These are phyloP conservation scores for Penicillium italicum DNA, from an alignment of 2,329 filamentous ascomycete genomes.

Conservation along the genomic window DNA sequence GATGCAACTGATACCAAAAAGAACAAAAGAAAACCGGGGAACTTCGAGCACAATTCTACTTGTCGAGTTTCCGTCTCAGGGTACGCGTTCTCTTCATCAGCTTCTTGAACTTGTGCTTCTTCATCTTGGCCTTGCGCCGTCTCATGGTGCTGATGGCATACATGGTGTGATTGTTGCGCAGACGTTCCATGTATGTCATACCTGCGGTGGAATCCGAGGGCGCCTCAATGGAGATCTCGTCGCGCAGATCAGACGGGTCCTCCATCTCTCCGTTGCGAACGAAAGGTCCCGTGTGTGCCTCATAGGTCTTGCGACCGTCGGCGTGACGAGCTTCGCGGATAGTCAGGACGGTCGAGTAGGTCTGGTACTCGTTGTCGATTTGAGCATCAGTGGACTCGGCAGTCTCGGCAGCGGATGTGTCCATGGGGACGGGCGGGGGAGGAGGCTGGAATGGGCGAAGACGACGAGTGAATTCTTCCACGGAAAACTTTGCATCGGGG, in stretches of 20 bases:
- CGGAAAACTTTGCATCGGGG: conserved; percentile 61
- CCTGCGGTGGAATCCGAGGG: conserved; percentile 39
- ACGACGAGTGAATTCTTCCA: conserved; percentile 65
- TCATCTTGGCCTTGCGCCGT: conserved; percentile 96
- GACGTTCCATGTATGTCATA: conserved; percentile 63
- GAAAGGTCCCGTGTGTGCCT: conserved; percentile 51
- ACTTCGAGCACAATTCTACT: conserved; percentile 33
- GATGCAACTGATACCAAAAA: conserved; percentile 19
- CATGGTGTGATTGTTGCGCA: conserved; percentile 60
- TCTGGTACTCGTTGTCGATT: conserved; percentile 36
- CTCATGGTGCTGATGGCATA: conserved; percentile 84
- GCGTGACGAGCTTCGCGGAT: conserved; percentile 52
- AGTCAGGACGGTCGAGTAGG: conserved; percentile 50
- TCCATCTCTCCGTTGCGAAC: conserved; percentile 40
- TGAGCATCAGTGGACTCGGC: conserved; percentile 39
- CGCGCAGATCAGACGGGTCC: conserved; percentile 29
- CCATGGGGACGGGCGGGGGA: conserved; percentile 65
- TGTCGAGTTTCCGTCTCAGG: conserved; percentile 77
- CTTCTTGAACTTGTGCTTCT: conserved; percentile 99
- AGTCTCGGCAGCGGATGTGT: conserved; percentile 32
- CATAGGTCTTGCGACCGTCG: conserved; percentile 51
- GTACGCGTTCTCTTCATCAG: conserved; percentile 89
- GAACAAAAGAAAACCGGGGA: conserved; percentile 11
- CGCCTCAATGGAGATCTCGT: conserved; percentile 53
- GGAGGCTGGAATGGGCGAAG: conserved; percentile 81